phyloP scores from a whole-genome alignment of 2,329 filamentous ascomycete genomes.

The Cladosporium sp. region DNA sequence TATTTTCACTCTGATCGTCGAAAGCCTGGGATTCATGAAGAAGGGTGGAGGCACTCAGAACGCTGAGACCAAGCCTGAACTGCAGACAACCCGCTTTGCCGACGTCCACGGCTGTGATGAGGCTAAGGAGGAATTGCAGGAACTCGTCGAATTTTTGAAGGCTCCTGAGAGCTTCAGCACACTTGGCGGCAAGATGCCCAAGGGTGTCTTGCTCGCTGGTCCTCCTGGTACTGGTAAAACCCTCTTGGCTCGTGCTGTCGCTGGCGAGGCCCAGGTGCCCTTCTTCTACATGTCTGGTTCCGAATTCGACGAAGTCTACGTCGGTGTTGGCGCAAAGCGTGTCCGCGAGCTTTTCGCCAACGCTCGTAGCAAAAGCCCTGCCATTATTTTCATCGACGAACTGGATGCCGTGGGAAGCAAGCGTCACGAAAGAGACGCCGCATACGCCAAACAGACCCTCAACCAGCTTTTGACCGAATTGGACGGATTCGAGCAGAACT shows the following conservation, averaged over 20 bases:
- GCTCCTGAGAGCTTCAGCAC: constrained; percentile 91
- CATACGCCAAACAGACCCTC: constrained; percentile 94
- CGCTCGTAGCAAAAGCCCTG: constrained; percentile 78
- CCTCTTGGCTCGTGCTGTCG: constrained; percentile 87
- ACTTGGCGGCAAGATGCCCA: constrained; percentile 92
- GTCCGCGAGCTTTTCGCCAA: constrained; percentile 87
- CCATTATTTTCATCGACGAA: constrained; percentile 95
- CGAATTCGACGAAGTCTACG: constrained; percentile 97
- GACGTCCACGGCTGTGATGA: constrained; percentile 98
- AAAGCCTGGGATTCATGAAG: constrained; percentile 73
- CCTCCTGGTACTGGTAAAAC: constrained; percentile 98
- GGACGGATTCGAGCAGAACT: constrained; percentile 93
- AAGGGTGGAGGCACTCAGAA: constrained; percentile 68
- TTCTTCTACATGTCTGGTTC: constrained; percentile 99
- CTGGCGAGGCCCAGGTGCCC: constrained; percentile 92
- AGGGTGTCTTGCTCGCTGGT: constrained; percentile 90
- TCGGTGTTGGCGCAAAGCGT: constrained; percentile 92
- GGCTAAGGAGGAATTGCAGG: constrained; percentile 95
- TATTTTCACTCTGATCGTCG: constrained; percentile 74
- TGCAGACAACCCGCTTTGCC: constrained; percentile 83
- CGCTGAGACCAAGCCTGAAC: constrained; percentile 85
- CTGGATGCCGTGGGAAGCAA: constrained; percentile 92
- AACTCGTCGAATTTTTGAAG: constrained; percentile 92
- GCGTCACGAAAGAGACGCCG: constrained; percentile 85
- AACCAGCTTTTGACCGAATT: constrained; percentile 96